These are phyloP conservation scores for Holtermanniella nyarrowii DNA, from an alignment of 768 basidiomycete species.

Conservation along the genomic window DNA sequence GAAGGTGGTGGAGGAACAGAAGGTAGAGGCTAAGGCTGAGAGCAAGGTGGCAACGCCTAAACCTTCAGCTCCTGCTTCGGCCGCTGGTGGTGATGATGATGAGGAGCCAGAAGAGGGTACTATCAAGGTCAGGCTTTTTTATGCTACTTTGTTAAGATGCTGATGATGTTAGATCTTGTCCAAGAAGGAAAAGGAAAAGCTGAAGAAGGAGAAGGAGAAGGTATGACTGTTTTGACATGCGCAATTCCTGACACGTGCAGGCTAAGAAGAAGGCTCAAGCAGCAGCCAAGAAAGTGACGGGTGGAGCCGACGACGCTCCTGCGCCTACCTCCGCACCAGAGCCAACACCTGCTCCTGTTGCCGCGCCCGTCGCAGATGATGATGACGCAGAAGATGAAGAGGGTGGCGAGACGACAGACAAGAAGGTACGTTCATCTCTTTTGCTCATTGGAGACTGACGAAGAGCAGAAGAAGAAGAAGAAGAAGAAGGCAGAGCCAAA, in stretches of 20 bases:
- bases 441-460: constrained; percentile 45
- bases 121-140: constrained; percentile 16
- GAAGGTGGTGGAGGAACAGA: constrained; percentile 53
- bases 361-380: constrained; percentile 45
- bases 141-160: too few relatives aligned
- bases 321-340: constrained; percentile 37
- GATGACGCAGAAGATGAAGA: constrained; percentile 59
- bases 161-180: constrained; percentile 51
- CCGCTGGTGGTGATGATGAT: constrained; percentile 1
- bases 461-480: constrained; percentile 75
- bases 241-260: constrained; percentile 42
- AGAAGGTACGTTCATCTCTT: constrained; percentile 8
- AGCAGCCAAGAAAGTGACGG: constrained; percentile 59
- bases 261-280: constrained; percentile 92
- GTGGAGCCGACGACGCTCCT: constrained; percentile 18
- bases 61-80: not conserved
- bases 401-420: constrained; percentile 43
- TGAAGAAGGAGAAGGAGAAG: constrained; percentile 97
- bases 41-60: not conserved
- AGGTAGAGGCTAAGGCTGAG: constrained; percentile 29
- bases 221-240: constrained; percentile 40
- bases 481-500: constrained; percentile 56
- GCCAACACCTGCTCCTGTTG: constrained; percentile 33
- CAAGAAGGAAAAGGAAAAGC: constrained; percentile 90
- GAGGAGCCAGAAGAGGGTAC: constrained; percentile 46